These are phyloP conservation scores for Puccinia brachypodii DNA, from an alignment of 1,284 basidiomycete species.

Conservation along the genomic window DNA sequence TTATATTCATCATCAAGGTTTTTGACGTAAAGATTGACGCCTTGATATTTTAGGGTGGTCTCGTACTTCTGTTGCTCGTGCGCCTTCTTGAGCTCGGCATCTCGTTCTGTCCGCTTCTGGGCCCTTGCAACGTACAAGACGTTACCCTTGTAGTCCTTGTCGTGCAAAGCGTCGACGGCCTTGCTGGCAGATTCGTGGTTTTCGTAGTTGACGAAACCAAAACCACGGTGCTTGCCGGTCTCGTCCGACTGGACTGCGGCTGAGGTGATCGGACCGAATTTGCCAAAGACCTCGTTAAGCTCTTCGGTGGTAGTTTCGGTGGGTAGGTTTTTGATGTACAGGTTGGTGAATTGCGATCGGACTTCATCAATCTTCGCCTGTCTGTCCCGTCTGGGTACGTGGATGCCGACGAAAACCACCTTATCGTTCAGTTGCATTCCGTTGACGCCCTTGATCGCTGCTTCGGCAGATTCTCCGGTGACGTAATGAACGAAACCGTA, in stretches of 20 bases:
- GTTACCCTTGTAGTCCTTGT: conserved; percentile 79
- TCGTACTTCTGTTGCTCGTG: conserved; percentile 97
- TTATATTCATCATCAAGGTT: conserved; percentile 86
- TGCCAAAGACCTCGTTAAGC: conserved; percentile 77
- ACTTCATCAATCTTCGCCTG: conserved; percentile 98
- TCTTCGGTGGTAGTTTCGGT: conserved; percentile 79
- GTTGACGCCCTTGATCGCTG: conserved; percentile 97
- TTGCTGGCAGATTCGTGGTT: conserved; percentile 85
- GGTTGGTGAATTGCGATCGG: conserved; percentile 94
- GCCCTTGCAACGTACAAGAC: conserved; percentile 95
- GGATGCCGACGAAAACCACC: conserved; percentile 97
- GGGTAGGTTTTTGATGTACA: conserved; percentile 98
- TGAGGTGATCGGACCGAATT: conserved; percentile 85
- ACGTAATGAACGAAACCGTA: conserved; percentile 99
- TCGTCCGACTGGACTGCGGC: conserved; percentile 79
- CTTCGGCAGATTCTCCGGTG: conserved; percentile 92
- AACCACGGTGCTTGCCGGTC: conserved; percentile 84
- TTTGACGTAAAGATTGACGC: conserved; percentile 99
- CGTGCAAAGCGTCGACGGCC: conserved; percentile 88
- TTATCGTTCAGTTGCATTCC: conserved; percentile 99
- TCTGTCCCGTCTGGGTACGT: conserved; percentile 84
- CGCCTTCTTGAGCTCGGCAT: conserved; percentile 89
- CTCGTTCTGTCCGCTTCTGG: conserved; percentile 98
- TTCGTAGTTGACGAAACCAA: conserved; percentile 98
- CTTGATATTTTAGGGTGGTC: conserved; percentile 96